These are phyloP conservation scores for Microcyclospora tardicrescens DNA, from an alignment of 2,329 filamentous ascomycete genomes.

Conservation along the genomic window DNA sequence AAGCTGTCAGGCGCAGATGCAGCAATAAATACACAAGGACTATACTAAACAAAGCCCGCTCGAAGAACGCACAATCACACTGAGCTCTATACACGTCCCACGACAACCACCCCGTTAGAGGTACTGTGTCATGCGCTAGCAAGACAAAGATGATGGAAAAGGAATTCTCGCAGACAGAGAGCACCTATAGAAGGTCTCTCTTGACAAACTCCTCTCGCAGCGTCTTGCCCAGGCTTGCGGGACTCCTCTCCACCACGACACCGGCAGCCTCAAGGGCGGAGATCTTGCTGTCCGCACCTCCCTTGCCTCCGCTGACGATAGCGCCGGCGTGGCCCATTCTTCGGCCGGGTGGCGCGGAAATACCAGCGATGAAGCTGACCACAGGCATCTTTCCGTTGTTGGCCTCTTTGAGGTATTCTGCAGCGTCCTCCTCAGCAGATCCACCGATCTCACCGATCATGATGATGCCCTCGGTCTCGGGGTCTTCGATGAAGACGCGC, in stretches of 20 bases:
- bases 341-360: constrained; percentile 88
- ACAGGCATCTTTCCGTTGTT: constrained; percentile 92
- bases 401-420: constrained; percentile 84
- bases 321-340: constrained; percentile 98
- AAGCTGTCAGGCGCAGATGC: no score
- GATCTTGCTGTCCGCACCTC: constrained; percentile 97
- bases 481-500: constrained; percentile 88
- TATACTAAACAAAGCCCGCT: no score
- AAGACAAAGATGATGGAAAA: no score
- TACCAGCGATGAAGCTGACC: constrained; percentile 96
- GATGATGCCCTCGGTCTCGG: constrained; percentile 97
- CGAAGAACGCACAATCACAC: no score
- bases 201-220: constrained; percentile 92
- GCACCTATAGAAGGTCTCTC: constrained; percentile 73
- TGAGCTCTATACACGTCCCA: no score
- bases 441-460: constrained; percentile 99
- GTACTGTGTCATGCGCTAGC: no score
- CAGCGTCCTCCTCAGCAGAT: constrained; percentile 92
- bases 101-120: no score
- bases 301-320: constrained; percentile 95
- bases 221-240: constrained; percentile 82
- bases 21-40: no score
- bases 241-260: constrained; percentile 91
- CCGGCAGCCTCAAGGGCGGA: constrained; percentile 82
- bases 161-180: no score